Evolutionary conservation across 192 early-diverging fungal species (phyloP), one percentile per base, ranked within the genome.

Genomic region (Gryganskiella cystojenkinii): DNA sequence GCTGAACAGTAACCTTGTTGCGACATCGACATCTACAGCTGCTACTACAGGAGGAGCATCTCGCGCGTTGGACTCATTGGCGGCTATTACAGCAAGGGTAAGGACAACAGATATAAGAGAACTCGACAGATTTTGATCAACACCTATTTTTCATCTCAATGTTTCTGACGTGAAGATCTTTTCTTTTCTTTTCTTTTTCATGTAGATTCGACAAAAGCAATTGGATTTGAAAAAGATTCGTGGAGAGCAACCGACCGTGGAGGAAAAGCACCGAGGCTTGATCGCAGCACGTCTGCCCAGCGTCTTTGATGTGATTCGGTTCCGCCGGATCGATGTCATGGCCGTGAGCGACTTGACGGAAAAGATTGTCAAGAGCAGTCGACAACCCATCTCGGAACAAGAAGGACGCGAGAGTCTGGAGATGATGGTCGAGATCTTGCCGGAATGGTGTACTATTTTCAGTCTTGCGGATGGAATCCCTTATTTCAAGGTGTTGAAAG

Each of bases 291-390:
- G 74, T 2, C 34, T 78, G 42, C 74, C 66, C 0, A 22, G 45
- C 9, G 67, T 78, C 35, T 78, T 78, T 64, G 67, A 78, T 59
- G 14, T 78, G 43, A 69, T 78, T 31, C 66, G 61, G 4, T 78
- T 78, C 47, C 5, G 13, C 7, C 37, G 37, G 5, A 13, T 40
- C 7, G 13, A 40, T 40, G 37, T 40, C 7, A 40, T 13, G 37
- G 7, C 37, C 13, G 37, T 40, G 37, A 40, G 37, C 37, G 24
- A 54, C 7, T 40, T 78, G 47, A 56, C 58, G 13, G 67, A 52
- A 22, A 56, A 58, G 25, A 55, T 78, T 11, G 74, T 78, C 10
- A 68, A 64, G 67, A 69, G 66, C 24, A 63, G 66, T 20, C 52
- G 67, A 20, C 56, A 58, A 65, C 74, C 74, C 11, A 69, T 69